Conservation (phyloP, 306 rosid genomes). For the Leucaena leucocephala region DNA sequence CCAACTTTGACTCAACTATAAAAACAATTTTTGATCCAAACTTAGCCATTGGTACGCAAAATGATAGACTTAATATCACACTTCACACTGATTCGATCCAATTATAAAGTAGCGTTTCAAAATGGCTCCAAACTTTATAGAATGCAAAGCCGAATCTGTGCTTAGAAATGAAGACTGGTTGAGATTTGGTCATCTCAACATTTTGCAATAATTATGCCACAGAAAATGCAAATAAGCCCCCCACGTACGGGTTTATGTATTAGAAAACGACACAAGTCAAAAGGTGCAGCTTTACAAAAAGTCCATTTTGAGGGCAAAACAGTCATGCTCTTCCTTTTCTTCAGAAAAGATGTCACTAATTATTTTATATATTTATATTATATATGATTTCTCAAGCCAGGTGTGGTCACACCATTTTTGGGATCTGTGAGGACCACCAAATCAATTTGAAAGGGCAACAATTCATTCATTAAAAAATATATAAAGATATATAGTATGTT, state of each 20-base stretch:
- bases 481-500: background rate
- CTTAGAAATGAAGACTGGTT: background rate
- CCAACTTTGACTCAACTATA: too few relatives aligned
- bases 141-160: background rate
- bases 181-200: slow-evolving; percentile 9
- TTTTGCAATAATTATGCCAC: slow-evolving; percentile 35
- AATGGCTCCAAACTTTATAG: background rate
- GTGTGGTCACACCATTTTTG: slow-evolving; percentile 24
- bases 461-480: background rate
- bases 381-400: slow-evolving; percentile 1
- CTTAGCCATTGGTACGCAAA: too few relatives aligned
- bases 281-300: slow-evolving; percentile 34
- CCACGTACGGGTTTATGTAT: slow-evolving; percentile 24
- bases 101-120: background rate
- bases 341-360: slow-evolving; percentile 21
- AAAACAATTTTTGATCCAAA: too few relatives aligned
- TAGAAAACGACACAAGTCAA: slow-evolving; percentile 42
- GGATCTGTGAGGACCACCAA: background rate
- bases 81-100: background rate
- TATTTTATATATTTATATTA: background rate
- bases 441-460: background rate
- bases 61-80: background rate
- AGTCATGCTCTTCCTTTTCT: background rate
- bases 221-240: slow-evolving; percentile 22
- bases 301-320: slow-evolving; percentile 28